phyloP scores from a whole-genome alignment of 192 early-diverging fungal genomes.

The Linnemannia schmuckeri region DNA sequence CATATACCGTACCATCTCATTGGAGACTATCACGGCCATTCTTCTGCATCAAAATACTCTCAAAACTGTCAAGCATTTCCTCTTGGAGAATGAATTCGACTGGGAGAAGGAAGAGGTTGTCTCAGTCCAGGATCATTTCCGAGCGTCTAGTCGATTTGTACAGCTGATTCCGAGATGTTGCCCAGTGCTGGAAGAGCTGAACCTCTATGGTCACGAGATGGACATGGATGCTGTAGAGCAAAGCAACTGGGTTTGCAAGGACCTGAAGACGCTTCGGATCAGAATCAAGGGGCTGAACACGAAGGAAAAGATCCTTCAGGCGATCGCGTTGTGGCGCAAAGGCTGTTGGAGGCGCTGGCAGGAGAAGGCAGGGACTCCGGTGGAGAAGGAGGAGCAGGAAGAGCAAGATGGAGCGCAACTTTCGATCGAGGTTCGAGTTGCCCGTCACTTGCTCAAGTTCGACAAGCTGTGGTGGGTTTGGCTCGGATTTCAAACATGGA shows the following conservation, averaged over 20 bases:
- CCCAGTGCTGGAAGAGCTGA: neutral
- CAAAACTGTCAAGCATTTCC: neutral
- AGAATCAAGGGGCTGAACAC: neutral
- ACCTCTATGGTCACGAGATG: neutral
- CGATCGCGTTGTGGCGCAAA: neutral
- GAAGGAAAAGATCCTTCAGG: neutral
- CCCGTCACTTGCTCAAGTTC: neutral
- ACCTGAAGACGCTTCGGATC: neutral
- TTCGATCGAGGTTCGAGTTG: slow-evolving; percentile 12
- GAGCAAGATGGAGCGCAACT: neutral
- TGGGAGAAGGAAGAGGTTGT: neutral
- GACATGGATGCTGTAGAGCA: neutral
- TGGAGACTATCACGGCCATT: neutral
- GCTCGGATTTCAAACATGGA: neutral
- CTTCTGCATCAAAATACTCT: neutral
- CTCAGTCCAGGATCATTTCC: neutral
- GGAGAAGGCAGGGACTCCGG: neutral
- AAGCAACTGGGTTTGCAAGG: neutral
- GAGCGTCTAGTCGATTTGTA: neutral
- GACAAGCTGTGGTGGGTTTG: neutral
- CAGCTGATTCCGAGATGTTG: neutral
- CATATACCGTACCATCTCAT: neutral
- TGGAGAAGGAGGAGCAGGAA: neutral
- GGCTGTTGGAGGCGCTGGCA: neutral
- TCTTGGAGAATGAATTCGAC: neutral